A percentile compares a stretch with the other conserved stretches of the same genome.
phyloP scores from a whole-genome alignment of 2,329 filamentous ascomycete genomes.

The Alternaria incomplexa region DNA sequence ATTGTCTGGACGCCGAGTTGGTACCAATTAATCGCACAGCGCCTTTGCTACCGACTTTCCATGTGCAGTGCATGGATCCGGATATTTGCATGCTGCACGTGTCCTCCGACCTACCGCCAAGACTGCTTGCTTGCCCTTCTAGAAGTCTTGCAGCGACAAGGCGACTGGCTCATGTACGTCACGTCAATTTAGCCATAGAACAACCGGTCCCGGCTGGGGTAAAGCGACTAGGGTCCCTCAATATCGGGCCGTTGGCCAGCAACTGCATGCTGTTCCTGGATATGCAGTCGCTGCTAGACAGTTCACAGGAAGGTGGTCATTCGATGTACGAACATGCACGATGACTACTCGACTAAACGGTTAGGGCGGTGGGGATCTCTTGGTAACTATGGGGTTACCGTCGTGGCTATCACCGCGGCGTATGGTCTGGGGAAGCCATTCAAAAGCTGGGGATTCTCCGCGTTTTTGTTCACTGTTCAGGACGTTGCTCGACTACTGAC shows the following conservation, averaged over 20 bases:
- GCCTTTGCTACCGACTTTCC: background rate
- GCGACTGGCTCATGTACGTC: conserved; percentile 7
- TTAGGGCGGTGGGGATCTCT: conserved; percentile 9
- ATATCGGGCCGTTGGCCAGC: conserved; percentile 25
- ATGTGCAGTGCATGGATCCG: background rate
- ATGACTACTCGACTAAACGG: conserved; percentile 27
- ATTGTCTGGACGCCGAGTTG: background rate
- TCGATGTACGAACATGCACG: conserved; percentile 2
- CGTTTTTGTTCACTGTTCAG: conserved; percentile 5
- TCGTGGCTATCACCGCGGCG: conserved; percentile 7
- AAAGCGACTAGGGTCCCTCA: conserved; percentile 15
- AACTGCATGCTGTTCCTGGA: conserved; percentile 11
- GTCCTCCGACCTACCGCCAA: conserved; percentile 13
- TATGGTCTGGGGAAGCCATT: conserved; percentile 4
- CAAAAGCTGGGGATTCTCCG: conserved; percentile 20
- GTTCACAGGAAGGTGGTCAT: background rate
- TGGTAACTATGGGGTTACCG: conserved; percentile 9
- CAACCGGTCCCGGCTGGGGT: conserved; percentile 29
- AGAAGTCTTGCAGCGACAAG: conserved; percentile 18
- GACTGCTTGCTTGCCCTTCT: conserved; percentile 17
- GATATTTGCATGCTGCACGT: conserved; percentile 6
- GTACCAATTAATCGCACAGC: conserved; percentile 12
- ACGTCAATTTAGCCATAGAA: conserved; percentile 39
- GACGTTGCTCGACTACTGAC: conserved; percentile 10
- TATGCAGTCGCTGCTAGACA: background rate